These are phyloP conservation scores for Pestalotiopsis sp. DNA, from an alignment of 2,329 filamentous ascomycete species.

Conservation along the genomic window DNA sequence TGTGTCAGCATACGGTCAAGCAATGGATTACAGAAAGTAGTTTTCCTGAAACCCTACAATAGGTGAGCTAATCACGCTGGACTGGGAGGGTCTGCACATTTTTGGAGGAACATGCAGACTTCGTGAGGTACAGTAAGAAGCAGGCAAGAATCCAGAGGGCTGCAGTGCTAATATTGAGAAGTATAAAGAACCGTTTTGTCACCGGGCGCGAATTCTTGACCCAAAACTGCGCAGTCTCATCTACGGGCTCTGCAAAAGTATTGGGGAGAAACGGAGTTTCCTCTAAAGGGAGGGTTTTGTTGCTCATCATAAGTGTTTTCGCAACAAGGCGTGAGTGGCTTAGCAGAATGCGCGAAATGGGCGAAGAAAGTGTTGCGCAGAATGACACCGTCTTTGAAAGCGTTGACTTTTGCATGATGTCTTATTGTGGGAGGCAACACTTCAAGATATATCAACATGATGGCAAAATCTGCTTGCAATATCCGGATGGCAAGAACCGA, in stretches of 20 bases:
- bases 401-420: not conserved
- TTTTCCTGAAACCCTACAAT: not conserved
- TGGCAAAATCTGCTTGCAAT: not conserved
- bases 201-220: not conserved
- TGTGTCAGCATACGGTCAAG: not conserved
- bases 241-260: not conserved
- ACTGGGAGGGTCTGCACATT: not conserved
- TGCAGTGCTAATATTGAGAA: not conserved
- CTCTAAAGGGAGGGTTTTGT: not conserved
- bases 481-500: not conserved
- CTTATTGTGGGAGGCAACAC: not conserved
- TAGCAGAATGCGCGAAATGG: not conserved
- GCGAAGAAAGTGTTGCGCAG: not conserved
- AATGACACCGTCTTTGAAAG: not conserved
- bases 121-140: not conserved
- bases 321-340: not conserved
- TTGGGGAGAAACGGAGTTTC: not conserved
- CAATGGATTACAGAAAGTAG: not conserved
- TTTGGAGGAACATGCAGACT: not conserved
- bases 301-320: not conserved
- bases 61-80: not conserved
- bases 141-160: not conserved
- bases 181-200: not conserved
- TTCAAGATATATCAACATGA: not conserved
- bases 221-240: not conserved